Evolutionary conservation across 2,329 filamentous ascomycete genomes (phyloP), one percentile per base, ranked within the genome.

Genomic region (Stagonosporopsis vannaccii): DNA sequence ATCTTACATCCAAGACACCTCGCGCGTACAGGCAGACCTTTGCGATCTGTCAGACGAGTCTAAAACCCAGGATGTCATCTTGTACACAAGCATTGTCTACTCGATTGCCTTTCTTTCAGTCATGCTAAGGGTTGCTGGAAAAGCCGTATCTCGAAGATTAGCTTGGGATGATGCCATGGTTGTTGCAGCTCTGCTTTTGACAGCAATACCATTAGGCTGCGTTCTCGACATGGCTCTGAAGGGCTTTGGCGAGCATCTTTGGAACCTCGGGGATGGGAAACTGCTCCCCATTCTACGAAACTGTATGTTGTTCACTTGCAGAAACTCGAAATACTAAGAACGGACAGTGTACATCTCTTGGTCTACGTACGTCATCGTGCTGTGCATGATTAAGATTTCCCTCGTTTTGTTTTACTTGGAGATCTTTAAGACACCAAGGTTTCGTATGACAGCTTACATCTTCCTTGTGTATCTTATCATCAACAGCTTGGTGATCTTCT

Each of bases 351-450:
- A 46, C 36, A 51, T 70, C 5, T 54, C 64, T 2, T 64, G 59
- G 57, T 56, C 58, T 8, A 63, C 58, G 0, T 71, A 72, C 37
- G 46, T 63, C 1, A 7, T 68, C 7, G 53, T 69, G 0, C 60
- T 70, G 0, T 65, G 62, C 11, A 51, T 71, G 17, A 69, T 66
- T 47, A 72, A 72, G 40, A 46, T 70, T 6, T 67, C 69, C 4
- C 51, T 72, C 1, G 43, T 69, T 22, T 40, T 69, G 4, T 70
- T 70, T 45, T 73, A 71, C 32, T 64, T 72, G 13, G 62, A 70
- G 23, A 71, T 73, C 42, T 73, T 73, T 56, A 40, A 59, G n/a
- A 58, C 59, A 1, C 49, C 39, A 4, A 51, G 40, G 3, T 67
- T 69, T 28, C 51, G 56, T 1, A 62, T 65, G 15, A 48, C 48